Percentiles rank a stretch among this genome's conserved stretches.
Conservation (phyloP, 2,329 filamentous ascomycete genomes). For the Colletotrichum musicola region DNA sequence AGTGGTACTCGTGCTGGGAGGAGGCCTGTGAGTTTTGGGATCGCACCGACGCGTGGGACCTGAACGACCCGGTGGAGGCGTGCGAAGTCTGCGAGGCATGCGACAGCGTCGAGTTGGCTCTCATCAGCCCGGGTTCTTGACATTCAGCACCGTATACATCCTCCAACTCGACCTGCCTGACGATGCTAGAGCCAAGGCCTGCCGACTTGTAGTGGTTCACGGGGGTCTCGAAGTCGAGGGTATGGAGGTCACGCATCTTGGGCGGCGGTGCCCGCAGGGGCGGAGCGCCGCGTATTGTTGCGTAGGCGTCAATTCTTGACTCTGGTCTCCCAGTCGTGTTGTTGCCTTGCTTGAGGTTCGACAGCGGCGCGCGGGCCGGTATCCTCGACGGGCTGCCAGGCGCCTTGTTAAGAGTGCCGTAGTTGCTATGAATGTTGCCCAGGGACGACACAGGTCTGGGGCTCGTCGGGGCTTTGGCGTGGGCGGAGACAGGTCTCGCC, state of each 20-base stretch:
- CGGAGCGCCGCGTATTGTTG: slow-evolving; percentile 66
- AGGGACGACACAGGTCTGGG: slow-evolving; percentile 22
- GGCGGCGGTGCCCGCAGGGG: slow-evolving; percentile 81
- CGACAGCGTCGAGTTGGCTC: slow-evolving; percentile 56
- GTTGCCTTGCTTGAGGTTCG: slow-evolving; percentile 75
- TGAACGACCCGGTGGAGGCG: slow-evolving; percentile 42
- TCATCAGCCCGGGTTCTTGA: slow-evolving; percentile 51
- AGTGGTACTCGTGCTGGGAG: slow-evolving; percentile 55
- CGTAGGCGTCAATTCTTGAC: slow-evolving; percentile 50
- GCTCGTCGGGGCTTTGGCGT: slow-evolving; percentile 35
- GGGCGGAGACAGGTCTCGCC: slow-evolving; percentile 26
- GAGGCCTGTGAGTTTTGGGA: slow-evolving; percentile 40
- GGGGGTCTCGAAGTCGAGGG: slow-evolving; percentile 65
- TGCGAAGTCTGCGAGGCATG: slow-evolving; percentile 51
- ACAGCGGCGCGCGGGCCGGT: slow-evolving; percentile 76
- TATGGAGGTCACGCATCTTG: slow-evolving; percentile 86
- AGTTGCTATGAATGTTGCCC: slow-evolving; percentile 43
- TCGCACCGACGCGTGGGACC: slow-evolving; percentile 49
- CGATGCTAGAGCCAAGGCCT: slow-evolving; percentile 66
- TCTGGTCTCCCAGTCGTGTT: slow-evolving; percentile 81
- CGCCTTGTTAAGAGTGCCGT: slow-evolving; percentile 42
- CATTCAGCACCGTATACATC: slow-evolving; percentile 80
- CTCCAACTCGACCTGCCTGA: slow-evolving; percentile 77
- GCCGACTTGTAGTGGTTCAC: slow-evolving; percentile 61
- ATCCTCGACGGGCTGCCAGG: slow-evolving; percentile 75